Conservation (phyloP, 108 stramenopile species). For the Cyclotella choctawhatcheeana region DNA sequence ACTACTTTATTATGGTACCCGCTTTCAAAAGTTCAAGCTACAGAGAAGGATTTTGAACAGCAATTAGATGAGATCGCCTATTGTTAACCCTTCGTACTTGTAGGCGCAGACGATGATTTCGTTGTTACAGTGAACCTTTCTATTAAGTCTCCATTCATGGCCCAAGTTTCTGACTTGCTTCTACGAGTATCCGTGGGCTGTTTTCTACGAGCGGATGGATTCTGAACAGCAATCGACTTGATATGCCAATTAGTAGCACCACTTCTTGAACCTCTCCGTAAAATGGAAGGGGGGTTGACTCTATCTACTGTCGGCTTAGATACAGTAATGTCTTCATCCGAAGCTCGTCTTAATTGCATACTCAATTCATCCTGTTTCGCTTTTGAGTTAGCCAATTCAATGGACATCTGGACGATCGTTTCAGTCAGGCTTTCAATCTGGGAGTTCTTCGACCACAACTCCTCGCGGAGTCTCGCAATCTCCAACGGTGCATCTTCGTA, state of each 20-base stretch:
- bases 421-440: conserved; percentile 17
- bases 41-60: no score
- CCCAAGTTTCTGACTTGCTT: conserved; percentile 13
- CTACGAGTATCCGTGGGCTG: background rate
- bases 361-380: conserved; percentile 6
- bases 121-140: no score
- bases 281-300: background rate
- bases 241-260: background rate
- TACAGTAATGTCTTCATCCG: background rate
- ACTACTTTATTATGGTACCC: no score
- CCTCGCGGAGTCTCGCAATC: conserved; percentile 9
- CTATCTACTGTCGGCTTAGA: background rate
- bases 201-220: background rate
- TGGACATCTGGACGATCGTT: conserved; percentile 13
- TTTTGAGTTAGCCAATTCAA: conserved; percentile 10
- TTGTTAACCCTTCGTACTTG: no score
- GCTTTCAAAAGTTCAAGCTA: no score
- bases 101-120: no score
- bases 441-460: background rate
- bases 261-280: background rate
- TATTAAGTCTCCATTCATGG: no score
- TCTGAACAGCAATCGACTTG: conserved; percentile 4
- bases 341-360: conserved; percentile 1
- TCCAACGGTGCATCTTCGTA: conserved; percentile 9
- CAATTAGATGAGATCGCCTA: no score